Conservation (phyloP, 371 early-diverging fungal species). For the Funneliformis caledonium region DNA sequence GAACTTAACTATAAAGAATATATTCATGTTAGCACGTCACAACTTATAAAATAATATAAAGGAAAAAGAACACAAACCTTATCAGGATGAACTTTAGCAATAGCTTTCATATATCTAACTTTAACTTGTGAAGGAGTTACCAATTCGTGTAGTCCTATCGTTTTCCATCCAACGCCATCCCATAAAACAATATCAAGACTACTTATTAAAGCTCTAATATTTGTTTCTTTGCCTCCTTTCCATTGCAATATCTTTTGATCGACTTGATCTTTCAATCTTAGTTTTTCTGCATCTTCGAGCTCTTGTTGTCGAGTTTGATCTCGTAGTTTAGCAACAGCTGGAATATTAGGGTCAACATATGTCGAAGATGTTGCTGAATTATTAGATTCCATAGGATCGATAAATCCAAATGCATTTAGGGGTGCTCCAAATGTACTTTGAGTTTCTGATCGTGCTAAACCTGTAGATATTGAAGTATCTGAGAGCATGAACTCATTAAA, state of each 20-base stretch:
- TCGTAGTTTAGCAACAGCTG: slow-evolving; percentile 73
- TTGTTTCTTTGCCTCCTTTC: slow-evolving; percentile 87
- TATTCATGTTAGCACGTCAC: slow-evolving; percentile 16
- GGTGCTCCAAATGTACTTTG: slow-evolving; percentile 25
- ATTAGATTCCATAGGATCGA: not conserved
- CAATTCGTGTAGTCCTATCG: slow-evolving; percentile 81
- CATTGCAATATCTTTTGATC: slow-evolving; percentile 73
- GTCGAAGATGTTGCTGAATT: not conserved
- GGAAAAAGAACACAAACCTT: slow-evolving; percentile 61
- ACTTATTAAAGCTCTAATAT: slow-evolving; percentile 86
- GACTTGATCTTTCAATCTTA: slow-evolving; percentile 78
- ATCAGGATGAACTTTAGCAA: slow-evolving; percentile 94
- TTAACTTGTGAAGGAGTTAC: slow-evolving; percentile 88
- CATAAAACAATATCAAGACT: slow-evolving; percentile 84
- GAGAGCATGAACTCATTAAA: slow-evolving; percentile 18
- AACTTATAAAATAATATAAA: not conserved
- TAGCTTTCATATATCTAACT: slow-evolving; percentile 89
- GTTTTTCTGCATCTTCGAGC: slow-evolving; percentile 76
- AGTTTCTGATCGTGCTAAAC: not conserved
- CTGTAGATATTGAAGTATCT: not conserved
- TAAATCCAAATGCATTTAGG: slow-evolving; percentile 34
- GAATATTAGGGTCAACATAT: slow-evolving; percentile 50
- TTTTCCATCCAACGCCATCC: slow-evolving; percentile 74
- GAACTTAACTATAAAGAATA: slow-evolving; percentile 51
- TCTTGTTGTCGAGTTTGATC: slow-evolving; percentile 71